These are phyloP conservation scores for Ambrosiella cleistominuta DNA, from an alignment of 2,329 filamentous ascomycete genomes.

Conservation along the genomic window DNA sequence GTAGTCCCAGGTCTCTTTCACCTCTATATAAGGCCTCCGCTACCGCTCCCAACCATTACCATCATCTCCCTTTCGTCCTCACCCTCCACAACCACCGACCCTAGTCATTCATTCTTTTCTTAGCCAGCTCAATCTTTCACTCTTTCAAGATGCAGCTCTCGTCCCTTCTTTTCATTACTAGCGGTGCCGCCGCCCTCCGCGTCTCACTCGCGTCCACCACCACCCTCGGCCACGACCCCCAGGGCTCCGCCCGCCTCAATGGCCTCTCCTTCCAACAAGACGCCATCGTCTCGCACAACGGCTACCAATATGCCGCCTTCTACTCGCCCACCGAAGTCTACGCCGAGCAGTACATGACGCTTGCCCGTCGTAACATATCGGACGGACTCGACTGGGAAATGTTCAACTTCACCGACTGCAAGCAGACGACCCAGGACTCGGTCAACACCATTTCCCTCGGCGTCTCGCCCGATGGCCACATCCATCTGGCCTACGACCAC, in stretches of 20 bases:
- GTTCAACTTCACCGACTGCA: conserved; percentile 15
- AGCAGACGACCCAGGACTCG: conserved; percentile 14
- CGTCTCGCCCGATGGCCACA: conserved; percentile 14
- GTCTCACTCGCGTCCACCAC: neutral
- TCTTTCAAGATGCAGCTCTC: conserved; percentile 3
- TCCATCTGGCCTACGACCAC: conserved; percentile 16
- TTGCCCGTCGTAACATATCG: conserved; percentile 13
- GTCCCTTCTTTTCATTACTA: neutral
- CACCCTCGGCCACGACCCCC: conserved; percentile 13
- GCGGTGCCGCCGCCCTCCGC: neutral
- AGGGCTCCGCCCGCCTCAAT: conserved; percentile 14
- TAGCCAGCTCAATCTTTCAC: neutral
- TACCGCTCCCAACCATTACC: neutral
- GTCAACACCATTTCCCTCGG: conserved; percentile 16
- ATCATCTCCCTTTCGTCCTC: neutral
- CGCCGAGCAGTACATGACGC: conserved; percentile 14
- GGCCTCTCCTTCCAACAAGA: conserved; percentile 16
- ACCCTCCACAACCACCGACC: neutral
- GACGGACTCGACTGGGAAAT: conserved; percentile 13
- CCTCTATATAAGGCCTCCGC: neutral
- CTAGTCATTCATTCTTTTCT: neutral
- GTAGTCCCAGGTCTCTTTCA: no score
- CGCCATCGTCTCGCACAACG: conserved; percentile 13
- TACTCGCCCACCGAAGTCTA: conserved; percentile 14
- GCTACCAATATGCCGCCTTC: conserved; percentile 15